A percentile compares a stretch with the other conserved stretches of the same genome.
Conservation (phyloP, 768 basidiomycete genomes). For the Pleurotus djamor region DNA sequence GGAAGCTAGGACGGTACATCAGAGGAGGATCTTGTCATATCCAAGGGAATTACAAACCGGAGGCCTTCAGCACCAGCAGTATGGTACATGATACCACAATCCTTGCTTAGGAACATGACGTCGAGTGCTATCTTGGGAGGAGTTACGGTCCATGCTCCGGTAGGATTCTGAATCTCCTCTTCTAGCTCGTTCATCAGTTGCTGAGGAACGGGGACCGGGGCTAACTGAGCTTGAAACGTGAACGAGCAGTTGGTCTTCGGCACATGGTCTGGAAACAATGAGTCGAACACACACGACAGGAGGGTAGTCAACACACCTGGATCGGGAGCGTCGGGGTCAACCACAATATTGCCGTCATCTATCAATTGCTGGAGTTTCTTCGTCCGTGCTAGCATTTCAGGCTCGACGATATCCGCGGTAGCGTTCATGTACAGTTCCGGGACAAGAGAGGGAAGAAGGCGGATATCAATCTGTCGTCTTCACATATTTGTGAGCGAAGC, state of each 20-base stretch:
- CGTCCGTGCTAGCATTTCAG: slow-evolving; percentile 59
- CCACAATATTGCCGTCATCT: slow-evolving; percentile 47
- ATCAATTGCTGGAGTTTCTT: slow-evolving; percentile 60
- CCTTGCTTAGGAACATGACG: slow-evolving; percentile 71
- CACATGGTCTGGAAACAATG: slow-evolving; percentile 34
- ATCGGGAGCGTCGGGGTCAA: slow-evolving; percentile 49
- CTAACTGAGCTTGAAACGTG: slow-evolving; percentile 61
- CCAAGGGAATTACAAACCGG: slow-evolving; percentile 39
- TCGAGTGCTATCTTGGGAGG: slow-evolving; percentile 57
- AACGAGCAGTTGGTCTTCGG: slow-evolving; percentile 62
- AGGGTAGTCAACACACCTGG: slow-evolving; percentile 16
- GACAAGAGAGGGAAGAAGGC: slow-evolving; percentile 64
- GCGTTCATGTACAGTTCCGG: slow-evolving; percentile 53
- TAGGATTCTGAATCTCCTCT: slow-evolving; percentile 70
- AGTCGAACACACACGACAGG: not conserved
- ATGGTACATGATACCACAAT: slow-evolving; percentile 77
- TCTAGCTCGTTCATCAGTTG: slow-evolving; percentile 68
- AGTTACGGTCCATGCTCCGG: slow-evolving; percentile 60
- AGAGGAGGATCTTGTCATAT: not conserved
- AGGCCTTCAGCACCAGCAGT: slow-evolving; percentile 66
- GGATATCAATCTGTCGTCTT: slow-evolving; percentile 62
- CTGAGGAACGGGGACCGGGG: slow-evolving; percentile 49
- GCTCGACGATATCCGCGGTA: slow-evolving; percentile 55
- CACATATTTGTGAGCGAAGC: not conserved
- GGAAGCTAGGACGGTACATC: slow-evolving; percentile 33